Percentiles rank a stretch among this genome's conserved stretches.
phyloP scores from a whole-genome alignment of 2,329 filamentous ascomycete species.

The Cordyceps javanica region DNA sequence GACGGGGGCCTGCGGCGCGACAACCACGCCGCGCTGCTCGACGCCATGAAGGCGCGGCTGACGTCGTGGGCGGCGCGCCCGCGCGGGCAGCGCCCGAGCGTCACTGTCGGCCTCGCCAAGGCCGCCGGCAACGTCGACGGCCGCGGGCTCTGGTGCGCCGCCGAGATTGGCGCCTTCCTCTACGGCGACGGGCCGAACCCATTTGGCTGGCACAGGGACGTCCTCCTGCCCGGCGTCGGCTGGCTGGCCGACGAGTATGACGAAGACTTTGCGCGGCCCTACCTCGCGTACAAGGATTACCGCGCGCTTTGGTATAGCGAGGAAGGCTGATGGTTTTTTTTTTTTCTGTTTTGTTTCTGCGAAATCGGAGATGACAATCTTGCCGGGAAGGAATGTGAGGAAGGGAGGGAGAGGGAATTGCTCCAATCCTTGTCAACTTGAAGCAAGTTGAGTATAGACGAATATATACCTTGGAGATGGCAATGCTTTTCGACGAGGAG shows the following conservation, averaged over 20 bases:
- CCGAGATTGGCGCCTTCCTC: neutral
- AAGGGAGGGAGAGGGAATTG: too few relatives aligned
- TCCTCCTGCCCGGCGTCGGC: neutral
- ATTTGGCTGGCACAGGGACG: neutral
- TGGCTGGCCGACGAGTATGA: constrained; percentile 3
- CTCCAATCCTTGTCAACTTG: too few relatives aligned
- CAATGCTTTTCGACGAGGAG: too few relatives aligned
- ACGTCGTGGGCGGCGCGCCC: neutral
- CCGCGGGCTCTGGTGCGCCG: neutral
- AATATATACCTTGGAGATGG: too few relatives aligned
- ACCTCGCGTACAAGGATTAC: neutral
- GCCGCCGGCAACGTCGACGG: neutral
- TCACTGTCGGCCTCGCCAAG: constrained; percentile 1
- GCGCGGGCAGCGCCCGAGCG: neutral
- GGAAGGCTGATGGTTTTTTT: neutral
- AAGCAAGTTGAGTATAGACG: too few relatives aligned
- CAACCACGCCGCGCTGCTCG: neutral
- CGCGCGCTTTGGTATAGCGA: neutral
- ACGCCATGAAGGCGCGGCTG: neutral
- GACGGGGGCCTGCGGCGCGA: neutral
- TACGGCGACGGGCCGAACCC: neutral
- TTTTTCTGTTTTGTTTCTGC: neutral
- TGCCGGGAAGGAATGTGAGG: too few relatives aligned
- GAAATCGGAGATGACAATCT: neutral
- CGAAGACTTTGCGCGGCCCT: neutral